Percentiles rank a stretch among this genome's conserved stretches.
Evolutionary conservation across 2,329 filamentous ascomycete species (phyloP).

Genomic region (Fusarium sp.): DNA sequence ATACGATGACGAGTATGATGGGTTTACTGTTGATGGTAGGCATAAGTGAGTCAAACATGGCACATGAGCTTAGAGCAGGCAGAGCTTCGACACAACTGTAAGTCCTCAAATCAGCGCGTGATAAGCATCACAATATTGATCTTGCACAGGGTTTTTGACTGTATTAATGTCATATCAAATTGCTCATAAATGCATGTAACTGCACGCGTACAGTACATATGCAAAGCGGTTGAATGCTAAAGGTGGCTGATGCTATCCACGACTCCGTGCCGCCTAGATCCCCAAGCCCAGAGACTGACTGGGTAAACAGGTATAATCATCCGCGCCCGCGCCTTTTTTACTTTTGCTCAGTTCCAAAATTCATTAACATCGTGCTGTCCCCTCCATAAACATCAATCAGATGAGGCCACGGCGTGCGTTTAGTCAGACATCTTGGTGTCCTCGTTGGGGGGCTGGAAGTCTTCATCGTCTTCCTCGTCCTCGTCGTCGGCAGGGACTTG

Average conservation of each 20-base stretch:
- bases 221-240: conserved; percentile 32
- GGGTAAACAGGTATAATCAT: conserved; percentile 33
- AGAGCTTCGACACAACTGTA: background rate
- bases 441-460: conserved; percentile 67
- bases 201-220: conserved; percentile 26
- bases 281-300: conserved; percentile 7
- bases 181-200: conserved; percentile 19
- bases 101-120: background rate
- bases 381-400: conserved; percentile 1
- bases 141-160: background rate
- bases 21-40: background rate
- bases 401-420: background rate
- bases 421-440: conserved; percentile 73
- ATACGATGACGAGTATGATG: background rate
- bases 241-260: conserved; percentile 31
- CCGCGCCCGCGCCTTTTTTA: conserved; percentile 26
- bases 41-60: background rate
- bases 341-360: conserved; percentile 29
- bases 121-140: background rate
- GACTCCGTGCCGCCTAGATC: conserved; percentile 33
- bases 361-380: conserved; percentile 38
- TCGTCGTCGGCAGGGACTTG: conserved; percentile 79
- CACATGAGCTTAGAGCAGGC: background rate
- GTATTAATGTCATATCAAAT: conserved; percentile 26
- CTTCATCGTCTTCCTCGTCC: conserved; percentile 82